Evolutionary conservation across 2,329 filamentous ascomycete species (phyloP), one percentile per base, ranked within the genome.

Genomic region (Cordyceps cicadae): DNA sequence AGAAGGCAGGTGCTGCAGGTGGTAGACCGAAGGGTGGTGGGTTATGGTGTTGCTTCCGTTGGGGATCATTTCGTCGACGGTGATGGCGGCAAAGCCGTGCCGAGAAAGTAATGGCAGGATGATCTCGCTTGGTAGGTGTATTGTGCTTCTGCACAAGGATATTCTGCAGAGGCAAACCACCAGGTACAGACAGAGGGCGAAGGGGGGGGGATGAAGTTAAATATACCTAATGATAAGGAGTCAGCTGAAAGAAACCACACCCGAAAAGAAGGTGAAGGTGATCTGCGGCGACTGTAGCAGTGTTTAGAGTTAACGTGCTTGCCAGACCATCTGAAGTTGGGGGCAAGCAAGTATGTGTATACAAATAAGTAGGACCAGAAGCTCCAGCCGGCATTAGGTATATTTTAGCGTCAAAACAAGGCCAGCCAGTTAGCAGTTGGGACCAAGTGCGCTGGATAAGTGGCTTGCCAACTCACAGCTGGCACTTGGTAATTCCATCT

Each of bases 21-120:
- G 71, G 63, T 78, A 77, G n/a, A 76, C 71, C 62, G 77, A 75
- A 34, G 77, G 75, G 61, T 79, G 76, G 65, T 76, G 74, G 14
- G 75, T 76, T 62, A 77, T 73, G 62, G 71, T 74, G 64, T 73
- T 72, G 49, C 70, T 73, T 39, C 68, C 70, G 64, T 79, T 75
- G 48, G 75, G 72, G 60, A 72, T 72, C 78, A 80, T 79, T 59
- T 34, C 34, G 24, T 37, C 48, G 17, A 19, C 34, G 7, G 46
- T 46, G 39, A 32, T 9, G n/a, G 56, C 7, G 7, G 49, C 7
- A 32, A 39, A 14, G 48, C 11, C 17, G 39, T 52, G 8, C 32
- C 12, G 12, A 39, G 24, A 11, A 2, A 17, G 41, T 19, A 3
- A 39, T 24, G 9, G 17, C 32, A 51, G 21, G 56, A 34, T 37